phyloP scores from a whole-genome alignment of 2,329 filamentous ascomycete species.

The Ceratocystis lukuohia region DNA sequence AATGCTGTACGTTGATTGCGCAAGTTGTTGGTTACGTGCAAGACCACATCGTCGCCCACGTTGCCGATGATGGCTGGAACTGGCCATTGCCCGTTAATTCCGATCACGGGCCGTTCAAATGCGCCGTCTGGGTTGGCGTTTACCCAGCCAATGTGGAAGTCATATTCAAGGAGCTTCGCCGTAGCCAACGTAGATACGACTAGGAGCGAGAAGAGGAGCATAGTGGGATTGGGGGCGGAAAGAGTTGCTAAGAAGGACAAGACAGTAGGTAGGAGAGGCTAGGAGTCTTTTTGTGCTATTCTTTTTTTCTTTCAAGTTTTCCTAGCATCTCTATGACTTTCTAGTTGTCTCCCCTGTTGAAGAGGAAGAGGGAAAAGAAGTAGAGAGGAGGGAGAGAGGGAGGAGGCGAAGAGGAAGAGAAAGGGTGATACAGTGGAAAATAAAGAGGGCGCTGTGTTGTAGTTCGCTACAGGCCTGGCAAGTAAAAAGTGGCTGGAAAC shows the following conservation, averaged over 20 bases:
- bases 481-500: too few relatives aligned
- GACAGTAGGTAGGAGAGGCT: background rate
- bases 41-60: conserved; percentile 46
- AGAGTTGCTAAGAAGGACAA: too few relatives aligned
- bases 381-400: background rate
- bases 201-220: conserved; percentile 9
- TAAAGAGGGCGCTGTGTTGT: background rate
- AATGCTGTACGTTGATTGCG: conserved; percentile 50
- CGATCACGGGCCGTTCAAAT: conserved; percentile 52
- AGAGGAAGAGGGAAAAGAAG: background rate
- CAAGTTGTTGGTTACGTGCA: conserved; percentile 46
- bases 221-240: background rate
- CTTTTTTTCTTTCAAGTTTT: background rate
- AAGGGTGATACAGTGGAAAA: background rate
- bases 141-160: conserved; percentile 62
- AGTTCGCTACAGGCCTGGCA: too few relatives aligned
- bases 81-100: conserved; percentile 66
- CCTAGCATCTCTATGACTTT: background rate
- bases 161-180: conserved; percentile 41
- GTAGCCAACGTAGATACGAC: conserved; percentile 23
- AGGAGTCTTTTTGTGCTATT: background rate
- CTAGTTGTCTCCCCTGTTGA: background rate
- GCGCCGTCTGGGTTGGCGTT: conserved; percentile 57
- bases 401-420: background rate
- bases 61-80: conserved; percentile 51